A percentile compares a stretch with the other conserved stretches of the same genome.
These are phyloP conservation scores for Nitzschia sp. DNA, from an alignment of 108 stramenopile species.

Conservation along the genomic window DNA sequence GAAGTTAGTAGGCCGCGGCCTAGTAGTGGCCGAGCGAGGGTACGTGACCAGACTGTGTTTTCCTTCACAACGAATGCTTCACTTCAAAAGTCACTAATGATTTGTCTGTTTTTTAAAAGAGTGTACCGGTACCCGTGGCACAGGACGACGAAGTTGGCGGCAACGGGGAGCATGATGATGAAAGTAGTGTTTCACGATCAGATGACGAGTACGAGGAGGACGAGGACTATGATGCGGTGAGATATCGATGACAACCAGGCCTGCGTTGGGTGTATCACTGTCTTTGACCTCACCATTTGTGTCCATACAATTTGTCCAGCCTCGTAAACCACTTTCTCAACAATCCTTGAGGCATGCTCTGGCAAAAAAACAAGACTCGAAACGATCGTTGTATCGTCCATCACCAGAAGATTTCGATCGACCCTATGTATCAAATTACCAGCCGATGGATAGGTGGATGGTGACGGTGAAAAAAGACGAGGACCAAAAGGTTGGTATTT, in stretches of 20 bases:
- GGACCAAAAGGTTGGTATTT: constrained; percentile 14
- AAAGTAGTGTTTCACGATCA: not conserved
- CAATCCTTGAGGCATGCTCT: not conserved
- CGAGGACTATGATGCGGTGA: constrained; percentile 11
- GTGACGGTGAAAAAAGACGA: constrained; percentile 21
- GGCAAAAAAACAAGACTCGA: constrained; percentile 1
- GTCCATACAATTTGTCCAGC: too few species aligned
- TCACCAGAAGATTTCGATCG: constrained; percentile 9
- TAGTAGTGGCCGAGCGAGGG: not conserved
- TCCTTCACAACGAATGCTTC: too few species aligned
- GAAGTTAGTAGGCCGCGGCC: not conserved
- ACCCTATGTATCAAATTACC: constrained; percentile 18
- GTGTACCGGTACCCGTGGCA: too few species aligned
- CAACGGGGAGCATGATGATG: not conserved
- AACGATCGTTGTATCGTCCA: not conserved
- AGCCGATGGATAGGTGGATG: constrained; percentile 30
- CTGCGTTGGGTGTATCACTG: too few species aligned
- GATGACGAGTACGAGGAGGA: constrained; percentile 18
- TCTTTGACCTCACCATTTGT: too few species aligned
- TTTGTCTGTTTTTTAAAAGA: too few species aligned
- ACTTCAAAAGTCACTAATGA: too few species aligned
- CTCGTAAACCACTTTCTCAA: constrained; percentile 1
- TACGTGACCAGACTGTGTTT: too few species aligned
- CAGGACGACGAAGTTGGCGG: not conserved
- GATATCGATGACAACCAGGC: not conserved